Conservation (phyloP, 140 eudicot species). For the Erigeron philadelphicus region DNA sequence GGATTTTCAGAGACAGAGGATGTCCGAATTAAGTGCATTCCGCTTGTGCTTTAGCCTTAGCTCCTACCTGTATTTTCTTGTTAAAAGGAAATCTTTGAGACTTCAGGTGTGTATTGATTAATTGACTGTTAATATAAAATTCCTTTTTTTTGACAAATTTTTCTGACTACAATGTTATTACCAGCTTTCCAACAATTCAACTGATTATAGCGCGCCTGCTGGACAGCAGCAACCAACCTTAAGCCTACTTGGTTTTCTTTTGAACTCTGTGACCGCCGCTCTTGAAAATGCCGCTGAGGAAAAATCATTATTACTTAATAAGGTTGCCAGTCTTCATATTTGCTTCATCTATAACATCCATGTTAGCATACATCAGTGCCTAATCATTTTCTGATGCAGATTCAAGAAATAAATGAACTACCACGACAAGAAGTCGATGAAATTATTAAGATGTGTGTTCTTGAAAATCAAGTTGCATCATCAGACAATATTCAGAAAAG, state of each 20-base stretch:
- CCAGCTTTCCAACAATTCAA: slow-evolving; percentile 57
- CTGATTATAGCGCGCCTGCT: slow-evolving; percentile 38
- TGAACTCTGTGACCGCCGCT: slow-evolving; percentile 57
- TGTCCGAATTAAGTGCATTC: slow-evolving; percentile 53
- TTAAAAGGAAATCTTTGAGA: slow-evolving; percentile 66
- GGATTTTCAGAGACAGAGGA: slow-evolving; percentile 51
- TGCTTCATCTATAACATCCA: not conserved
- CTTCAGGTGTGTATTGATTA: slow-evolving; percentile 51
- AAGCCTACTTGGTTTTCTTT: slow-evolving; percentile 57
- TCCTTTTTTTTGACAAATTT: not conserved
- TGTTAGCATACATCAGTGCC: not conserved
- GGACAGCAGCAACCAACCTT: slow-evolving; percentile 80
- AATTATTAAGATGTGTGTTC: slow-evolving; percentile 50
- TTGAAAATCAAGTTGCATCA: slow-evolving; percentile 49
- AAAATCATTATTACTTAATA: slow-evolving; percentile 66
- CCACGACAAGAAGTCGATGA: slow-evolving; percentile 97
- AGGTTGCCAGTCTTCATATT: slow-evolving; percentile 40
- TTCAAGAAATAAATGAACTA: slow-evolving; percentile 83
- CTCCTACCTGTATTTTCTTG: slow-evolving; percentile 86
- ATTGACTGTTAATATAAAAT: not conserved
- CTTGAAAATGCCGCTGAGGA: slow-evolving; percentile 90
- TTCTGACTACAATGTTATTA: slow-evolving; percentile 17
- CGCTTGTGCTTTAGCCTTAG: slow-evolving; percentile 84
- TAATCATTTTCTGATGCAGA: slow-evolving; percentile 34
- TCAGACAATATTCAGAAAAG: slow-evolving; percentile 81